phyloP scores from a whole-genome alignment of 345 rosid species.

The Anacardium occidentale region DNA sequence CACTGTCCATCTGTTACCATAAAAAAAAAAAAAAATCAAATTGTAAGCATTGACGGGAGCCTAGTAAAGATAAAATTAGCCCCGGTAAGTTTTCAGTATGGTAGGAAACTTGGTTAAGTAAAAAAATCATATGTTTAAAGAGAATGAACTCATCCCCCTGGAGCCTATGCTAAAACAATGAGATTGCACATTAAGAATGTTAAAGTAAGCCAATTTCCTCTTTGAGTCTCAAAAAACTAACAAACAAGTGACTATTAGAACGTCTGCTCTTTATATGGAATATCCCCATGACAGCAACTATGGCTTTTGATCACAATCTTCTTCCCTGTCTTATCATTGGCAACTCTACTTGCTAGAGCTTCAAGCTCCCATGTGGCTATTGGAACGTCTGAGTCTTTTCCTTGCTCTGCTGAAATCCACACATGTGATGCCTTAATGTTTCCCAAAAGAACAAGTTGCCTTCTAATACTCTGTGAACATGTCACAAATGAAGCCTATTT shows the following conservation, averaged over 20 bases:
- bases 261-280: too few species aligned
- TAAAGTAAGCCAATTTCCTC: neutral
- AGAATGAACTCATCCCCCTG: neutral
- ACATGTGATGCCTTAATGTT: conserved; percentile 32
- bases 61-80: neutral
- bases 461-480: conserved; percentile 37
- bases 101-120: conserved; percentile 11
- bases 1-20: too few species aligned
- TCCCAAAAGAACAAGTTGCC: conserved; percentile 30
- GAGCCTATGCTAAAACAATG: neutral
- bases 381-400: conserved; percentile 16
- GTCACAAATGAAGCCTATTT: conserved; percentile 32
- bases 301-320: conserved; percentile 20
- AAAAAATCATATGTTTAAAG: too few species aligned
- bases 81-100: too few species aligned
- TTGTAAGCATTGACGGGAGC: conserved; percentile 30
- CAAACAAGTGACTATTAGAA: too few species aligned
- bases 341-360: conserved; percentile 3
- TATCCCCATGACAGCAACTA: conserved; percentile 10
- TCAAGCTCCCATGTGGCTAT: neutral
- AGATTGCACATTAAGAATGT: neutral
- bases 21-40: neutral
- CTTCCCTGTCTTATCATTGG: conserved; percentile 14
- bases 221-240: neutral
- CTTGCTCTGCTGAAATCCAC: conserved; percentile 24